These are phyloP conservation scores for Parasitella parasitica DNA, from an alignment of 371 early-diverging fungal genomes.

Conservation along the genomic window DNA sequence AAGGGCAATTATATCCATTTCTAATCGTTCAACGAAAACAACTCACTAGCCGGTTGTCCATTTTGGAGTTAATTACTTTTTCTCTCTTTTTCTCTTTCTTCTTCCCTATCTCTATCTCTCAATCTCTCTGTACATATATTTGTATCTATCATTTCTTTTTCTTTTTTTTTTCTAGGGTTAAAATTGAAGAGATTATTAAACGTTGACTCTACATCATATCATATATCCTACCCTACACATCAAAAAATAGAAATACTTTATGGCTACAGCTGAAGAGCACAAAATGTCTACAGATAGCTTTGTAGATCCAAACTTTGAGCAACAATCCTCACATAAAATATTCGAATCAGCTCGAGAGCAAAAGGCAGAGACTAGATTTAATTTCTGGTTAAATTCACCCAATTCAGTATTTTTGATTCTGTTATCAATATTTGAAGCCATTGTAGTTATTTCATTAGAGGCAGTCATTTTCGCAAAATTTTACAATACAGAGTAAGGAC, in stretches of 20 bases:
- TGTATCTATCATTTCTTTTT: neutral
- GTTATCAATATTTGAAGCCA: constrained; percentile 60
- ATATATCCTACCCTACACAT: neutral
- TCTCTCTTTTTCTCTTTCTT: neutral
- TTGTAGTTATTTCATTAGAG: constrained; percentile 70
- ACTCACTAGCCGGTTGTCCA: neutral
- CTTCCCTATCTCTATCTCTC: neutral
- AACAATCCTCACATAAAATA: constrained; percentile 27
- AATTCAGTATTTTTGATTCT: constrained; percentile 46
- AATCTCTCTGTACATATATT: neutral
- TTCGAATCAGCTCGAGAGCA: constrained; percentile 19
- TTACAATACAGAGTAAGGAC: constrained; percentile 32
- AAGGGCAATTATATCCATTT: neutral
- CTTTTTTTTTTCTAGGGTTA: neutral
- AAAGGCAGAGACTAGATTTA: constrained; percentile 17
- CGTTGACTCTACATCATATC: neutral
- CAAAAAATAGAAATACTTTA: neutral
- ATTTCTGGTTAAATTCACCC: constrained; percentile 39
- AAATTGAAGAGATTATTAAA: neutral
- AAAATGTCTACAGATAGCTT: constrained; percentile 22
- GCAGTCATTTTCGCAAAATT: constrained; percentile 62
- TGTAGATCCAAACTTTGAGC: constrained; percentile 7
- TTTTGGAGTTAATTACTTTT: neutral
- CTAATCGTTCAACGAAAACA: neutral
- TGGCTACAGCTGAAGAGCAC: neutral